These are phyloP conservation scores for Celoporthe dispersa DNA, from an alignment of 2,329 filamentous ascomycete species.

Conservation along the genomic window DNA sequence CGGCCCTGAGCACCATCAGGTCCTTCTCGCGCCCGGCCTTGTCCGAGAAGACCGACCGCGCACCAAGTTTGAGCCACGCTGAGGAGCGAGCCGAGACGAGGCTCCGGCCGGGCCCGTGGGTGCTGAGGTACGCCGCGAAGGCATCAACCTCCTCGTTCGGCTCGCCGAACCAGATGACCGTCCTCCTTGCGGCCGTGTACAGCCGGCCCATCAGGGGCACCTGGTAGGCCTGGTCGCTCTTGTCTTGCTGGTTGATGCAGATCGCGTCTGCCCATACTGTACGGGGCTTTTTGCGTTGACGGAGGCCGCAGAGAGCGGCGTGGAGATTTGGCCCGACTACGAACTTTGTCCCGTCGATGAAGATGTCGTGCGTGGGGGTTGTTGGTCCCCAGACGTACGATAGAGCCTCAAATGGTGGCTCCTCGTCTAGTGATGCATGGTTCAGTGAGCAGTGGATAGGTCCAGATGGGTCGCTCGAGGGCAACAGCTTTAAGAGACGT, in stretches of 20 bases:
- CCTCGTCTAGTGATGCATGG: constrained; percentile 1
- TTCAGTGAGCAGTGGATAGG: constrained; percentile 1
- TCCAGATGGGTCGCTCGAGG: neutral
- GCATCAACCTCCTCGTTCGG: constrained; percentile 9
- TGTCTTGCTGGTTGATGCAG: constrained; percentile 27
- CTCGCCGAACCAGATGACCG: constrained; percentile 20
- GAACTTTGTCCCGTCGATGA: constrained; percentile 2
- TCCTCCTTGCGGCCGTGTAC: neutral
- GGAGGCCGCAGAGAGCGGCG: neutral
- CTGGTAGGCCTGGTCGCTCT: constrained; percentile 12
- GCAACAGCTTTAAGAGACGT: neutral
- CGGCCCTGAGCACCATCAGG: neutral
- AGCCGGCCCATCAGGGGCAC: constrained; percentile 17
- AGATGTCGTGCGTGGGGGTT: neutral
- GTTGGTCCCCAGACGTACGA: constrained; percentile 17
- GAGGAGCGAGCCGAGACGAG: neutral
- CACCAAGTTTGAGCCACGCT: neutral
- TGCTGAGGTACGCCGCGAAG: neutral
- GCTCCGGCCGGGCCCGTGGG: neutral
- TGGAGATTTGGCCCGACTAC: neutral
- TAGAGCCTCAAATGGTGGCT: constrained; percentile 7
- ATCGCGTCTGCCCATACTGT: constrained; percentile 38
- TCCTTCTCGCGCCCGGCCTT: constrained; percentile 1
- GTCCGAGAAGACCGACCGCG: neutral
- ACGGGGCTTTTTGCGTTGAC: neutral